Conservation (phyloP, 2,329 filamentous ascomycete genomes). For the Nemania abortiva region DNA sequence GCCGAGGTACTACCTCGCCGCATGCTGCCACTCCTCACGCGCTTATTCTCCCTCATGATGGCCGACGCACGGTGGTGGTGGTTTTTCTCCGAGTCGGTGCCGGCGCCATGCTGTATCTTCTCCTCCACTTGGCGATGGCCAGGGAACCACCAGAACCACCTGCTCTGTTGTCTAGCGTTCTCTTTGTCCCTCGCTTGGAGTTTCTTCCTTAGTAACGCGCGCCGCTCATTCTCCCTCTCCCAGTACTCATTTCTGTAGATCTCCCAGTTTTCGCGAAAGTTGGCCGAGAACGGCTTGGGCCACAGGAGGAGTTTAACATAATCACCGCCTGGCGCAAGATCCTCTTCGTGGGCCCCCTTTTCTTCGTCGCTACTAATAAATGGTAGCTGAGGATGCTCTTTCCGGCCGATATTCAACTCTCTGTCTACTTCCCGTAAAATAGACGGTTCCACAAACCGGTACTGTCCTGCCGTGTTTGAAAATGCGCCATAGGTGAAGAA, state of each 20-base stretch:
- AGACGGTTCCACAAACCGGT: slow-evolving; percentile 79
- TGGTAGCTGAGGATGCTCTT: slow-evolving; percentile 56
- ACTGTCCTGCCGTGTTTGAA: slow-evolving; percentile 76
- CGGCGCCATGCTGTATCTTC: slow-evolving; percentile 38
- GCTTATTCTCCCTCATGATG: slow-evolving; percentile 61
- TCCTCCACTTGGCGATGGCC: slow-evolving; percentile 70
- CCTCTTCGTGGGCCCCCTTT: slow-evolving; percentile 82
- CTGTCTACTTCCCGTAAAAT: slow-evolving; percentile 71
- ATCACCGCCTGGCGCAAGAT: slow-evolving; percentile 89
- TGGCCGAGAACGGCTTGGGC: slow-evolving; percentile 93
- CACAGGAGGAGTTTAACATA: slow-evolving; percentile 90
- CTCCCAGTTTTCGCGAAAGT: slow-evolving; percentile 97
- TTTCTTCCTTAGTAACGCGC: slow-evolving; percentile 77
- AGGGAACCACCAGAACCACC: slow-evolving; percentile 89
- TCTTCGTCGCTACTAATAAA: slow-evolving; percentile 66
- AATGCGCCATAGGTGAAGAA: slow-evolving; percentile 81
- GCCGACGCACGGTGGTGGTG: slow-evolving; percentile 57
- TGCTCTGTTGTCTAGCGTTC: slow-evolving; percentile 74
- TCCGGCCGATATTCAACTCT: slow-evolving; percentile 63
- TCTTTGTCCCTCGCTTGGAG: slow-evolving; percentile 76
- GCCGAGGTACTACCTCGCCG: slow-evolving; percentile 64
- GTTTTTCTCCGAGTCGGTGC: slow-evolving; percentile 52
- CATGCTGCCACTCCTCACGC: slow-evolving; percentile 64
- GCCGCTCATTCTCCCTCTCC: slow-evolving; percentile 94
- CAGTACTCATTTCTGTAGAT: slow-evolving; percentile 94